Conservation (phyloP, 2,329 filamentous ascomycete species). For the Diplodia corticola region DNA sequence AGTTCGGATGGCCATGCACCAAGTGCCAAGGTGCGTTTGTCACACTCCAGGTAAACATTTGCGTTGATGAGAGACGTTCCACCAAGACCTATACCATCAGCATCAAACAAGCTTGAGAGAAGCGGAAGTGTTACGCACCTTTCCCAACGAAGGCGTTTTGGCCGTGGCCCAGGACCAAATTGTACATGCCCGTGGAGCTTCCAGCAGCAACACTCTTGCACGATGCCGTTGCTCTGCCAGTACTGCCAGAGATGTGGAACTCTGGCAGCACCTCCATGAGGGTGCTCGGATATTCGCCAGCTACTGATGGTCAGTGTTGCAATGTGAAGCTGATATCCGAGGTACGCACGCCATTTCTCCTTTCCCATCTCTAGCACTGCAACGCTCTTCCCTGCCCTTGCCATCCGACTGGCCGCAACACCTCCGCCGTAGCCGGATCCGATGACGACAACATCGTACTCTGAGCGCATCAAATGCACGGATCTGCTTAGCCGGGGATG, state of each 20-base stretch:
- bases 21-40: conserved; percentile 55
- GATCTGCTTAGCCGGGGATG: conserved; percentile 39
- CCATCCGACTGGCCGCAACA: conserved; percentile 65
- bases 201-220: conserved; percentile 50
- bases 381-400: conserved; percentile 60
- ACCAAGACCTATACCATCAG: conserved; percentile 53
- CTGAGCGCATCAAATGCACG: conserved; percentile 57
- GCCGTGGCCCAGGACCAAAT: conserved; percentile 62
- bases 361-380: conserved; percentile 65
- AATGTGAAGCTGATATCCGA: not conserved
- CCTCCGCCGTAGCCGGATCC: conserved; percentile 69
- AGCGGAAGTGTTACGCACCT: conserved; percentile 41
- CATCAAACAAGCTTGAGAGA: not conserved
- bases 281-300: conserved; percentile 62
- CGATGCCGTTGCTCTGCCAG: conserved; percentile 48
- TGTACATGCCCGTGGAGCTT: conserved; percentile 63
- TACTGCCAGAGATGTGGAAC: conserved; percentile 58
- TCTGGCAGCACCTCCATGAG: conserved; percentile 52
- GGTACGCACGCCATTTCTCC: conserved; percentile 58
- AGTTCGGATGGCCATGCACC: conserved; percentile 62
- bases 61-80: conserved; percentile 68
- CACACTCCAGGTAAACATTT: conserved; percentile 65
- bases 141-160: conserved; percentile 64
- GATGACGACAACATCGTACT: conserved; percentile 67
- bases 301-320: conserved; percentile 12